Evolutionary conservation across 1,139 yeast genomes (phyloP).

Genomic region (Nakaseomyces kungkrabaensis): DNA sequence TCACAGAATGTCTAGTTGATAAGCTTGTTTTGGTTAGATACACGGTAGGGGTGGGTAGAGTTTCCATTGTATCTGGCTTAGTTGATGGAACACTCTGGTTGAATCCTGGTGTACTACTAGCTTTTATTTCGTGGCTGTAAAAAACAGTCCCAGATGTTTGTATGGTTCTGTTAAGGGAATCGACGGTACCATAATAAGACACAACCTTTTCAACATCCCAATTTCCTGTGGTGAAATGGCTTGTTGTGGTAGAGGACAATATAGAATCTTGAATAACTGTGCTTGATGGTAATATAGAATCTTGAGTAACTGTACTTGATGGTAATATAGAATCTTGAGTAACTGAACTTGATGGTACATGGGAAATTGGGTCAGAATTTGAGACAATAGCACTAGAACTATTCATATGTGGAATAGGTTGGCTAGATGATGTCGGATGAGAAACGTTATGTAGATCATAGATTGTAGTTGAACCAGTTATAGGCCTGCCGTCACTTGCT

Average conservation of each 20-base stretch:
- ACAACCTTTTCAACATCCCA: neutral
- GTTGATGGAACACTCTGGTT: neutral
- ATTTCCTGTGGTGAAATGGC: neutral
- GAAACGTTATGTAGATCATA: neutral
- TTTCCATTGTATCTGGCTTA: neutral
- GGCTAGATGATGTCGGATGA: neutral
- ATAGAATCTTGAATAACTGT: neutral
- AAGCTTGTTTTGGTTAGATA: neutral
- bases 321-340: too few species aligned
- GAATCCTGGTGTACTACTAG: too few species aligned
- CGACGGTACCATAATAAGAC: neutral
- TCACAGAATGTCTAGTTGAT: neutral
- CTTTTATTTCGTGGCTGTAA: neutral
- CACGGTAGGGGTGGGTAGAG: neutral
- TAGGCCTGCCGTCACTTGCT: neutral
- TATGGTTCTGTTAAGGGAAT: neutral
- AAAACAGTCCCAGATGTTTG: neutral
- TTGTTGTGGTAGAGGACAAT: neutral
- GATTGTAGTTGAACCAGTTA: neutral
- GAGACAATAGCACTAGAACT: neutral
- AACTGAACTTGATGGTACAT: neutral
- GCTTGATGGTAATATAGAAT: neutral
- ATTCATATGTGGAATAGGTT: neutral
- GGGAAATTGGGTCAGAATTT: too few species aligned
- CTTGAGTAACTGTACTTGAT: neutral